phyloP scores from a whole-genome alignment of 1,284 basidiomycete genomes.

The Pascua sp. region DNA sequence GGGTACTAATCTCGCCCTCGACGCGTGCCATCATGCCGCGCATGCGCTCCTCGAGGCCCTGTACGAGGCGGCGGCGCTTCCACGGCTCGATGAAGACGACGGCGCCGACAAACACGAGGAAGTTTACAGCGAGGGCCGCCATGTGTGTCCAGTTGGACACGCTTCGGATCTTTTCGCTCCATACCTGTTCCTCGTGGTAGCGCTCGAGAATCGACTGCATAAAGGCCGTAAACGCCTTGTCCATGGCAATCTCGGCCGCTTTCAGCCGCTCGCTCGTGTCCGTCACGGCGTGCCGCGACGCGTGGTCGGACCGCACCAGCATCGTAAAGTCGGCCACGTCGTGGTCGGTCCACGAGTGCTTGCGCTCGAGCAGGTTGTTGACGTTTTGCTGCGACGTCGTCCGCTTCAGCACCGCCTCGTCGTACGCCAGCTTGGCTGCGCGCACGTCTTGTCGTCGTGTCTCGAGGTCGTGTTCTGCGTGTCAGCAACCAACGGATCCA shows the following conservation, averaged over 20 bases:
- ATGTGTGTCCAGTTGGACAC: constrained; percentile 85
- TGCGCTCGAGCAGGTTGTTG: constrained; percentile 85
- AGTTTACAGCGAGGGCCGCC: constrained; percentile 75
- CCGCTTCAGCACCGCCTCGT: constrained; percentile 67
- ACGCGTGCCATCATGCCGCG: constrained; percentile 61
- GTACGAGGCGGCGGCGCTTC: constrained; percentile 77
- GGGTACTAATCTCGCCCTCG: constrained; percentile 62
- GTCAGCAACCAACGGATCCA: too few species aligned
- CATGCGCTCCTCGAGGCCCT: constrained; percentile 80
- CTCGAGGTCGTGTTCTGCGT: constrained; percentile 36
- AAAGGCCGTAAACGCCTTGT: constrained; percentile 76
- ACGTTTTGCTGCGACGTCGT: constrained; percentile 80
- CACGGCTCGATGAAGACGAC: constrained; percentile 88
- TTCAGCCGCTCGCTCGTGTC: constrained; percentile 64
- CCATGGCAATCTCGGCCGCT: constrained; percentile 69
- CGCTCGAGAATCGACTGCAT: constrained; percentile 77
- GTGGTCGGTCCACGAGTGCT: constrained; percentile 69
- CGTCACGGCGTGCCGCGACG: constrained; percentile 70
- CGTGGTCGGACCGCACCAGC: constrained; percentile 81
- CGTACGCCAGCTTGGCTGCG: constrained; percentile 68
- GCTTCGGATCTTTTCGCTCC: constrained; percentile 94
- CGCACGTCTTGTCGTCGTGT: constrained; percentile 61
- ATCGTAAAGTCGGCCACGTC: constrained; percentile 80
- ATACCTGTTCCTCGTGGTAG: constrained; percentile 95
- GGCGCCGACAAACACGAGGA: constrained; percentile 80